Evolutionary conservation across 2,329 filamentous ascomycete genomes (phyloP), one percentile per base, ranked within the genome.

Genomic region (Diaporthe velutina): DNA sequence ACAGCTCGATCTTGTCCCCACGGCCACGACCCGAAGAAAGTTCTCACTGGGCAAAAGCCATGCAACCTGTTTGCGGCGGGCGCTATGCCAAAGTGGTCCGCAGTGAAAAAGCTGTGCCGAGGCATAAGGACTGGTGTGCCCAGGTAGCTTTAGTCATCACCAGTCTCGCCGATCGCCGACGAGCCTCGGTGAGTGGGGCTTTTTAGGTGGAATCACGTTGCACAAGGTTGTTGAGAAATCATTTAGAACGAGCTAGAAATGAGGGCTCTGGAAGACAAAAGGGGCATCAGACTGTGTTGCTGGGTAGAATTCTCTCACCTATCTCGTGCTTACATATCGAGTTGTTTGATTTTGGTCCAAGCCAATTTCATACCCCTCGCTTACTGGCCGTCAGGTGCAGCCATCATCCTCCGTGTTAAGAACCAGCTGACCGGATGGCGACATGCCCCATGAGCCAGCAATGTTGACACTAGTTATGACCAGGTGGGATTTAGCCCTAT

Each of bases 111-210:
- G n/a, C 25, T 57, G 28, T 72, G 57, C 70, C 70, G 48, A 54
- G 70, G 70, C 57, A 45, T 10, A 33, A 25, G 7, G 40, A 54
- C 45, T 50, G 55, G 28, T n/a, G 22, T 7, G 13, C 13, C n/a
- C 19, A 35, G 22, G 22, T 17, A n/a, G n/a, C 17, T 52, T 61
- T 64, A 28, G 55, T 52, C 55, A 60, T 67, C 30, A 10, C 7
- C 61, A 50, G 64, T 48, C 30, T 54, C 45, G 70, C 70, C 57
- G 70, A 72, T 64, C 57, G 35, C 57, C 57, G 70, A 72, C 19
- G 35, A 42, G 60, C 70, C 70, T 64, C 70, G 57, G 70, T 22
- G 64, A 68, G 64, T 68, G 64, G 64, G 64, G 64, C 42, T 54
- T 28, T n/a, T 28, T 7, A 54, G n/a, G 33, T 38, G 64, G 64